phyloP scores from a whole-genome alignment of 345 rosid genomes.

The Syzygium oleosum region DNA sequence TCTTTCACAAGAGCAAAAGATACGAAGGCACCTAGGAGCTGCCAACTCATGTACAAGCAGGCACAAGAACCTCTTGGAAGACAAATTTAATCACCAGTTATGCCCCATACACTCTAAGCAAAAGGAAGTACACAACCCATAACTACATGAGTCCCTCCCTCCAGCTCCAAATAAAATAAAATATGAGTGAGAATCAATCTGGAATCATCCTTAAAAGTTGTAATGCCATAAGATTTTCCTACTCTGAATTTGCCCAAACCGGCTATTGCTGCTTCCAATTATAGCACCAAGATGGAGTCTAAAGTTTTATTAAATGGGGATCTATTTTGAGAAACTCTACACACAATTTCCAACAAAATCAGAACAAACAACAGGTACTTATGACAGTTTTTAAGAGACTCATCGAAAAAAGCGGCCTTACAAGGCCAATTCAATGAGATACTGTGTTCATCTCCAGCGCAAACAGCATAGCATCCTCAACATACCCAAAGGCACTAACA shows the following conservation, averaged over 20 bases:
- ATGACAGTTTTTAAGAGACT: background rate
- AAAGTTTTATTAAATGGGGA: background rate
- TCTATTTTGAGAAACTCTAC: background rate
- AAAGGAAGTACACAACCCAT: background rate
- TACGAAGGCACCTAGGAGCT: background rate
- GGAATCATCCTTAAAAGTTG: background rate
- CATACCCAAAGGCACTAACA: background rate
- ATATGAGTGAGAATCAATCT: background rate
- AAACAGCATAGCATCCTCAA: background rate
- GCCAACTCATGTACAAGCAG: background rate
- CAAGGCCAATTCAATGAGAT: background rate
- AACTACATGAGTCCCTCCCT: background rate
- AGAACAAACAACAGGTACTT: background rate
- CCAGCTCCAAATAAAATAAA: background rate
- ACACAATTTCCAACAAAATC: background rate
- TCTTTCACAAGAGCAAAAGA: background rate
- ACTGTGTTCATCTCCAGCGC: background rate
- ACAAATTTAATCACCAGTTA: background rate
- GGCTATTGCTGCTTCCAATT: background rate
- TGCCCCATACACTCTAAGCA: background rate
- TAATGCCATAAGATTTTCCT: background rate
- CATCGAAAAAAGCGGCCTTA: background rate
- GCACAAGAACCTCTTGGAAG: background rate
- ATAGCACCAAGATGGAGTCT: background rate
- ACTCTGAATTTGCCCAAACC: background rate